Evolutionary conservation across 441 rosid genomes (phyloP).

Genomic region (Pelargonium exstipulatum): DNA sequence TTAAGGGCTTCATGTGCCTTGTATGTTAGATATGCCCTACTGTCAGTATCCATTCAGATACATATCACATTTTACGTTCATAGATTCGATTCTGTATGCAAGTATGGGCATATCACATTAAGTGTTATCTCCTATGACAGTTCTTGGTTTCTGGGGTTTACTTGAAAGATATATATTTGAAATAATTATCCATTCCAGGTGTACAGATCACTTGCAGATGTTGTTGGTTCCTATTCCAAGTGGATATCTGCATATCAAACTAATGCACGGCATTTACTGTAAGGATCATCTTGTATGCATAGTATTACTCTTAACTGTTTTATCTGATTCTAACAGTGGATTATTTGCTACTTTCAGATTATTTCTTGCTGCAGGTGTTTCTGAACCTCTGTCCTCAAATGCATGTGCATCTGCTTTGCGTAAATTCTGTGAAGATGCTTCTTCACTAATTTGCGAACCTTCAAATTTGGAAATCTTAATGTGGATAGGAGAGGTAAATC

Average conservation of each 20-base stretch:
- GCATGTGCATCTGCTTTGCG: conserved; percentile 87
- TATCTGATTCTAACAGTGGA: conserved; percentile 26
- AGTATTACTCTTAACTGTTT: conserved; percentile 3
- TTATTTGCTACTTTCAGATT: conserved; percentile 65
- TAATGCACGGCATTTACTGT: conserved; percentile 66
- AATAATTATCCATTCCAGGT: conserved; percentile 50
- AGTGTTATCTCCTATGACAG: background rate
- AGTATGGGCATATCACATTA: background rate
- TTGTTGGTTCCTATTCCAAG: conserved; percentile 90
- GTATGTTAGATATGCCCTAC: conserved; percentile 49
- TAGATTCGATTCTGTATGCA: background rate
- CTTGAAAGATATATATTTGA: background rate
- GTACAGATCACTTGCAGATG: conserved; percentile 84
- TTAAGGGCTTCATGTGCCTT: conserved; percentile 72
- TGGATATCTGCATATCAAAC: conserved; percentile 70
- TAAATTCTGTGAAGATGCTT: conserved; percentile 84
- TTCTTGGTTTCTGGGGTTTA: background rate
- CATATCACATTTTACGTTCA: background rate
- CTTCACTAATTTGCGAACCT: conserved; percentile 59
- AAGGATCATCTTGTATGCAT: conserved; percentile 32
- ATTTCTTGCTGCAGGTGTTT: conserved; percentile 90
- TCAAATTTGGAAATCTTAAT: conserved; percentile 83
- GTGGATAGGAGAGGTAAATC: conserved; percentile 87
- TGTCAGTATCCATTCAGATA: background rate
- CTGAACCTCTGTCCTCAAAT: conserved; percentile 65